Percentiles rank a stretch among this genome's conserved stretches.
Conservation (phyloP, 2,329 filamentous ascomycete species). For the Fusarium lyarnte region DNA sequence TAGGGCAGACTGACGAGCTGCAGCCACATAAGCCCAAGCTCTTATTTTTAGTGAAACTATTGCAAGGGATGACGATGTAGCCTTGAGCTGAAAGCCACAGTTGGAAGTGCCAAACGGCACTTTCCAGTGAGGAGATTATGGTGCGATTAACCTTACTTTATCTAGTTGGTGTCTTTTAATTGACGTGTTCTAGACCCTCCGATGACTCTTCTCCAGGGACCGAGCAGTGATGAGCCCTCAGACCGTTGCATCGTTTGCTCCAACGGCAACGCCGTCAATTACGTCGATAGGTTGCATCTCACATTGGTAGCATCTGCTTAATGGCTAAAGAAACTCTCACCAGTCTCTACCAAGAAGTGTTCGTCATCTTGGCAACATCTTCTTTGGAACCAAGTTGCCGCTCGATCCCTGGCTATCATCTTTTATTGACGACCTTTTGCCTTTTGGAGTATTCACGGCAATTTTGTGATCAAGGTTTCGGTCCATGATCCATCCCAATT, state of each 20-base stretch:
- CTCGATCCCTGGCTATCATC: not conserved
- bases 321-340: not conserved
- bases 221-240: not conserved
- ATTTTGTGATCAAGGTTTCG: not conserved
- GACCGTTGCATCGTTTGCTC: not conserved
- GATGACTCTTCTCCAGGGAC: not conserved
- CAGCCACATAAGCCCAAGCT: conserved; percentile 16
- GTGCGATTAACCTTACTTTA: not conserved
- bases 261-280: not conserved
- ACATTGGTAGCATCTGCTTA: not conserved
- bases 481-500: not conserved
- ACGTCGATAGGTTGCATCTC: not conserved
- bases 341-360: not conserved
- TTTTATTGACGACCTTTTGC: not conserved
- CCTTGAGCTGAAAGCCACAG: conserved; percentile 9
- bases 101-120: not conserved
- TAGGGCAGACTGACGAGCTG: not conserved
- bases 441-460: not conserved
- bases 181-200: not conserved
- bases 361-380: not conserved
- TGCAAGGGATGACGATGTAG: conserved; percentile 12
- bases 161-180: not conserved
- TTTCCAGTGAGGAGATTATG: conserved; percentile 5
- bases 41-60: conserved; percentile 19
- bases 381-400: not conserved